Conservation (phyloP, 2,329 filamentous ascomycete species). For the Trichoderma hamatum region DNA sequence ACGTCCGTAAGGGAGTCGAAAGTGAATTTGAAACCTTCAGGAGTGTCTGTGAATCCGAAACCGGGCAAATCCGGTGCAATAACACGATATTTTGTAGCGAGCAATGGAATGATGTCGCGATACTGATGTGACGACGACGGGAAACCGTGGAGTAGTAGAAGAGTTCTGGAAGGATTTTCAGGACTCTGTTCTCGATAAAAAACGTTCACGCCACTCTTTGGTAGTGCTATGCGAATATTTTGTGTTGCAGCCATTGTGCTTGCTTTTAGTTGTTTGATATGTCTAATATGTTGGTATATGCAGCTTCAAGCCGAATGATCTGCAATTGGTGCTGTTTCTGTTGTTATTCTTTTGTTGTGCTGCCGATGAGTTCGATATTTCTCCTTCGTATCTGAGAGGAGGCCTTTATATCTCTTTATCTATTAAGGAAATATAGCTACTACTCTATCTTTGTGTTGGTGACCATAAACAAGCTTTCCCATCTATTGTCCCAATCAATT, state of each 20-base stretch:
- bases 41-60: slow-evolving; percentile 15
- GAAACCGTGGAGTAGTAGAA: slow-evolving; percentile 20
- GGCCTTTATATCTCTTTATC: neutral
- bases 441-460: neutral
- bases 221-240: neutral
- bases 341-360: neutral
- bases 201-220: slow-evolving; percentile 12
- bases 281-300: neutral
- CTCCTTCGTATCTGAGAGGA: neutral
- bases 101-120: slow-evolving; percentile 11
- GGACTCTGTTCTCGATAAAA: slow-evolving; percentile 21
- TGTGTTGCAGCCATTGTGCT: slow-evolving; percentile 7
- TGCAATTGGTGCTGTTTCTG: neutral
- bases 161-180: neutral
- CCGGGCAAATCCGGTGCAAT: slow-evolving; percentile 19
- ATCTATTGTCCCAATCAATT: neutral
- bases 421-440: neutral
- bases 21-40: slow-evolving; percentile 14
- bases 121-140: slow-evolving; percentile 20
- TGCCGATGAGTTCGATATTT: neutral
- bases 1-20: slow-evolving; percentile 14
- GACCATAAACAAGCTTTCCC: neutral
- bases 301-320: neutral
- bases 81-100: slow-evolving; percentile 14
- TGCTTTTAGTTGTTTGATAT: neutral